These are phyloP conservation scores for Penicillium salamii DNA, from an alignment of 495 filamentous ascomycete species.

Conservation along the genomic window DNA sequence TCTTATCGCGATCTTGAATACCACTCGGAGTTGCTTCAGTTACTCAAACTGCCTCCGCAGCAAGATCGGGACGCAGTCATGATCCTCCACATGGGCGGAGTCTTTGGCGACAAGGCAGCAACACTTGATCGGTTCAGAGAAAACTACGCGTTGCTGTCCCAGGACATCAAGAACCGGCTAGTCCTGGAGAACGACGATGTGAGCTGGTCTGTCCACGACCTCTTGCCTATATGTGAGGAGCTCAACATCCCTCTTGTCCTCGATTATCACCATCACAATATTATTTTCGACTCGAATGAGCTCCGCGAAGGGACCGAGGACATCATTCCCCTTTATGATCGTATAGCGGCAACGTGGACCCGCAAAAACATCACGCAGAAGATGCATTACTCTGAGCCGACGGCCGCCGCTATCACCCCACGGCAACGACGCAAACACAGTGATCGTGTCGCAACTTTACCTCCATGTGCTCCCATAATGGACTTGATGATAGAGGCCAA, in stretches of 20 bases:
- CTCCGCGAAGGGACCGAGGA: slow-evolving; percentile 85
- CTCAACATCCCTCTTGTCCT: slow-evolving; percentile 90
- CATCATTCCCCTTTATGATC: slow-evolving; percentile 65
- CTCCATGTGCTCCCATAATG: slow-evolving; percentile 78
- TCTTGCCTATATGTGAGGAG: slow-evolving; percentile 88
- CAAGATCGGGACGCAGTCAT: slow-evolving; percentile 86
- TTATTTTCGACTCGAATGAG: slow-evolving; percentile 69
- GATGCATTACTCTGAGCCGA: slow-evolving; percentile 92
- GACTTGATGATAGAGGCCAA: slow-evolving; percentile 99
- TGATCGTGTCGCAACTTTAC: slow-evolving; percentile 70
- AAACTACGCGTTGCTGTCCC: slow-evolving; percentile 66
- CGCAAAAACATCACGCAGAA: slow-evolving; percentile 87
- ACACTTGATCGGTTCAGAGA: slow-evolving; percentile 78
- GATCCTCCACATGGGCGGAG: slow-evolving; percentile 92
- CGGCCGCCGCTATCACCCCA: slow-evolving; percentile 68
- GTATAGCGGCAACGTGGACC: slow-evolving; percentile 82
- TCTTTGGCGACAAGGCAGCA: slow-evolving; percentile 82
- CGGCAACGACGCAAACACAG: slow-evolving; percentile 80
- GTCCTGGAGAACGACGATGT: slow-evolving; percentile 97
- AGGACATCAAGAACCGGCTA: slow-evolving; percentile 72
- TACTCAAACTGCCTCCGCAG: slow-evolving; percentile 77
- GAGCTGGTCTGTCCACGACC: slow-evolving; percentile 82
- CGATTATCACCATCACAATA: slow-evolving; percentile 96
- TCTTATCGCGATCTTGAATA: slow-evolving; percentile 84
- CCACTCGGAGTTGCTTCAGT: slow-evolving; percentile 78